Evolutionary conservation across 208 protist species (phyloP), one percentile per base, ranked within the genome.

Genomic region (Trypanosoma platydactyli): DNA sequence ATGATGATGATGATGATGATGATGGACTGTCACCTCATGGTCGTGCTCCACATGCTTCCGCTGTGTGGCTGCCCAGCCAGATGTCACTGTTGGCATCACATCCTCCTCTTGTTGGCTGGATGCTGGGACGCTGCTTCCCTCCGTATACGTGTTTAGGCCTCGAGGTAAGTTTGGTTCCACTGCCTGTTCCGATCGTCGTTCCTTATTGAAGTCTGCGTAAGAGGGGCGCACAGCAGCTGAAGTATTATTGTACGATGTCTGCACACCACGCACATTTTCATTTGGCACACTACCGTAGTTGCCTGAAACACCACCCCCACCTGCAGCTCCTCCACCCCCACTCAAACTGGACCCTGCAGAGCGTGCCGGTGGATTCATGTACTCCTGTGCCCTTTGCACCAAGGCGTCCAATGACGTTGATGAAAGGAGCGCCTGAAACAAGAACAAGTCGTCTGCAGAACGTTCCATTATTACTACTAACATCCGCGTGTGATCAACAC

Each of bases 381-480:
- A 59, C 30, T 76, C 55, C 18, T 87, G 64, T 0, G 81, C 77
- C 25, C 58, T 70, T 49, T 76, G 71, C 13, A 84, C 69, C 27
- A 88, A 68, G 25, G 77, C 49, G 7, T 72, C 64, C n/a, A 91
- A 68, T 16, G 76, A 61, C 1, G 64, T 49, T 15, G 61, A 64
- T n/a, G 75, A 84, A 0, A 87, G 64, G 18, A 87, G 49, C 22
- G 71, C 80, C 29, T 73, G 55, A 56, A 92, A 92, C 15, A 88
- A 69, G 42, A 66, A 66, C 18, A 66, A 35, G 24, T 76, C 64
- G 60, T 65, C 46, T 16, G 65, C 55, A 64, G 56, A 67, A 42
- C 35, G 22, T 12, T 80, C 53, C 33, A 88, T 84, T 42, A 67
- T 67, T 29, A 77, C 50, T 12, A 84, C 73, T 33, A 85, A 58